Evolutionary conservation across 2,329 filamentous ascomycete species (phyloP), one percentile per base, ranked within the genome.

Genomic region (Fusarium sp.): DNA sequence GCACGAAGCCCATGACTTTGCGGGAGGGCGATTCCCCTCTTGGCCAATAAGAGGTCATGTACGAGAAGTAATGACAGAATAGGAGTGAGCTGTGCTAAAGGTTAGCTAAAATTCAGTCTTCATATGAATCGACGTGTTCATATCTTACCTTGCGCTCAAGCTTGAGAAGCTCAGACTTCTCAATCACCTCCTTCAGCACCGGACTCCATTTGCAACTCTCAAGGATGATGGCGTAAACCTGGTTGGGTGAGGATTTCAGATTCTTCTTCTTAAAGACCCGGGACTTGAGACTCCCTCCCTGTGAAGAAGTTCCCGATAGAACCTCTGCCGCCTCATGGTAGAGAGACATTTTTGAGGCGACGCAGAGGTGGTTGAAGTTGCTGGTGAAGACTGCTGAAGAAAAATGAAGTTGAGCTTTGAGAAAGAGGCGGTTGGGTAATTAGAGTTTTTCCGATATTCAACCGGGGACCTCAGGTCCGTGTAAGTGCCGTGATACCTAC

Each of bases 131-230:
- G 7, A 27, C 22, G 14, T 33, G 8, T 84, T 52, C 6, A 2
- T 30, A 25, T 57, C 45, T 75, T 81, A 97, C 95, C 90, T 97
- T 98, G 73, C 90, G 92, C 85, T 99, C 97, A 11, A 91, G 84
- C n/a, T 88, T 88, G 38, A 98, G 85, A 38, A 98, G 85, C 4
- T 91, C 92, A 1, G 95, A 89, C 74, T 89, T 90, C 76, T 98
- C 95, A 79, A 99, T 90, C n/a, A 98, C 92, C 79, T 98, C 95
- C 79, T 95, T 95, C 57, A 99, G 85, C 4, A 98, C 87, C 4
- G 87, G 82, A 77, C 95, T 97, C 94, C 96, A 98, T 90, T 98
- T 98, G 76, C 93, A 92, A 1, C 94, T 91, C 83, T 98, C 95
- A 25, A 93, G 89, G 25, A 95, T 93, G 38, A 99, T 86, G 10